These are phyloP conservation scores for Penstemon eatonii DNA, from an alignment of 257 asterid genomes.

Conservation along the genomic window DNA sequence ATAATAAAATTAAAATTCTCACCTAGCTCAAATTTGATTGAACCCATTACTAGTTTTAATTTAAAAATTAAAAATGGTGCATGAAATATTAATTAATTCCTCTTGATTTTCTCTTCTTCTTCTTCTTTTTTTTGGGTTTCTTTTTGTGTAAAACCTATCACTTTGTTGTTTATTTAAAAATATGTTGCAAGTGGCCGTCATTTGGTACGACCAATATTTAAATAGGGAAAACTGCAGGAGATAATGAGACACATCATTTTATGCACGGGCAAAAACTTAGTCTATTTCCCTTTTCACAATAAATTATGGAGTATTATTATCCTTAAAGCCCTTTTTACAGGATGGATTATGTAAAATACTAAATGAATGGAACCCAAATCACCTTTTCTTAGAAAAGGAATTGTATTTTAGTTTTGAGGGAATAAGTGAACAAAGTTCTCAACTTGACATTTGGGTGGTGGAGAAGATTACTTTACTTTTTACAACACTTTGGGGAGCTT, in stretches of 20 bases:
- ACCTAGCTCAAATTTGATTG: no score
- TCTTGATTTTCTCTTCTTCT: no score
- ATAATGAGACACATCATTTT: conserved; percentile 42
- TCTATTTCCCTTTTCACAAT: conserved; percentile 18
- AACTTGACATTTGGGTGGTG: conserved; percentile 43
- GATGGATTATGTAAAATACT: conserved; percentile 13
- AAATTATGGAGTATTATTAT: conserved; percentile 14
- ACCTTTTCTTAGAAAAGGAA: not conserved
- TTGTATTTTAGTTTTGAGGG: conserved; percentile 1
- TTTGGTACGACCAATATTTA: conserved; percentile 12
- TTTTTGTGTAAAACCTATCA: no score
- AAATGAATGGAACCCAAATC: conserved; percentile 23
- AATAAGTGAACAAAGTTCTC: conserved; percentile 27
- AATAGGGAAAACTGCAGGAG: conserved; percentile 21
- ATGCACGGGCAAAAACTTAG: conserved; percentile 35
- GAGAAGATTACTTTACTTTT: conserved; percentile 24
- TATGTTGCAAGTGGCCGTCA: conserved; percentile 33
- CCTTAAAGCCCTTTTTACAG: conserved; percentile 36
- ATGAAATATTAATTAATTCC: no score
- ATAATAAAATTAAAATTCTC: no score
- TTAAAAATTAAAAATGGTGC: no score
- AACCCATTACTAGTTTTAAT: no score
- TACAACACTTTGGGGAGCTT: conserved; percentile 28
- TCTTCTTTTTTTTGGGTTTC: no score
- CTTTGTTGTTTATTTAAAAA: no score